Base-by-base conservation (phyloP, 1,284 basidiomycete species). In the Cryptococcus amylolentus region DNA sequence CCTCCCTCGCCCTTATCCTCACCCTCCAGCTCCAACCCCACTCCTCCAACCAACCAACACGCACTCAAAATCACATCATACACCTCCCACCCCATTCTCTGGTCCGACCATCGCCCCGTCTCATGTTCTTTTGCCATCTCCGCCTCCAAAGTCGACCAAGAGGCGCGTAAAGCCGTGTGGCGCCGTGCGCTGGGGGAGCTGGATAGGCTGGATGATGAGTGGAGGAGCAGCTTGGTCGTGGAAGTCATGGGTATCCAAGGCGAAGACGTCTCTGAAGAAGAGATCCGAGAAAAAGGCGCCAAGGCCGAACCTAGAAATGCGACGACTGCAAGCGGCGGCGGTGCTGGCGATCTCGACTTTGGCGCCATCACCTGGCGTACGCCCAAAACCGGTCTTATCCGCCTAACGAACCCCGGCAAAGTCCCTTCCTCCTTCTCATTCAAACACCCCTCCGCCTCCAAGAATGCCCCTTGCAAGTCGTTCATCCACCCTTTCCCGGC, bases 191-290 rank as follows among this genome's bases (percentile, higher is more conserved):
- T 68, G 38, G 52, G 60, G 37, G 78, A 74, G 54, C 66, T 84
- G 49, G 69, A 77, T 26, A 68, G 64, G 23, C 66, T 84, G 18
- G 75, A 79, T 45, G 70, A 67, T 37, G 65, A 73, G 3, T 81
- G 79, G 58, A 78, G 81, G 9, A 78, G 78, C 20, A 76, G 78
- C n/a, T 60, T 81, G 53, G 79, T 78, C 57, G 80, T 80, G 51
- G 76, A 75, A 4, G 51, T 49, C 16, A 9, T 40, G 1, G 46
- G 31, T 4, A 35, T 9, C 4, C 14, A 23, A 20, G 45, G 75
- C 8, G 14, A 42, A 12, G 41, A 42, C 8, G 26, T 23, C 14
- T 16, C 18, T 20, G 26, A 16, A 23, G 12, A 46, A 46, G 44
- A 46, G 44, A 12, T 28, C 14, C 9, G 16, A 16, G 44, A 28